Evolutionary conservation across 192 early-diverging fungal genomes (phyloP).

Genomic region (Lunasporangiospora selenospora): DNA sequence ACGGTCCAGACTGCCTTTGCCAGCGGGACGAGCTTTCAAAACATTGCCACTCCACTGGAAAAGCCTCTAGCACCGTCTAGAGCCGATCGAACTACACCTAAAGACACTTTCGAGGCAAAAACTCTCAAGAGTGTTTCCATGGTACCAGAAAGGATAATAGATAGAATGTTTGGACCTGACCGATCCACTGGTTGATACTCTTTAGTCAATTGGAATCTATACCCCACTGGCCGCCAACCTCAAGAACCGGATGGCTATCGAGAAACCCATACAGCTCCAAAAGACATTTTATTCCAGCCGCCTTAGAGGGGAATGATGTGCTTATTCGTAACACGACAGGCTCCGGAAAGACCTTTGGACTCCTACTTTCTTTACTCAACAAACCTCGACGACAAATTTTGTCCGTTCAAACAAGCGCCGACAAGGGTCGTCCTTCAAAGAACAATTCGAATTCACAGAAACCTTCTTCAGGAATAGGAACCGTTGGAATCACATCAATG

Average conservation of each 20-base stretch:
- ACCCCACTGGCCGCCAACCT: slow-evolving; percentile 34
- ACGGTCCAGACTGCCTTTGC: too few relatives aligned
- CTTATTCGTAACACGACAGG: slow-evolving; percentile 59
- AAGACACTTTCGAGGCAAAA: too few relatives aligned
- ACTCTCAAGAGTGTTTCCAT: too few relatives aligned
- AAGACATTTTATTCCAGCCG: slow-evolving; percentile 48
- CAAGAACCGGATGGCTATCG: slow-evolving; percentile 8
- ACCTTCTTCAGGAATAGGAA: too few relatives aligned
- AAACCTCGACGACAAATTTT: slow-evolving; percentile 18
- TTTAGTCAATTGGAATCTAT: slow-evolving; percentile 35
- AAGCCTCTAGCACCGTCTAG: too few relatives aligned
- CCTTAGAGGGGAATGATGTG: slow-evolving; percentile 51
- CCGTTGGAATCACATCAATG: slow-evolving; percentile 50
- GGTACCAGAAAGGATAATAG: too few relatives aligned
- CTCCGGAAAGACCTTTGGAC: slow-evolving; percentile 64
- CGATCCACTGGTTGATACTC: too few relatives aligned
- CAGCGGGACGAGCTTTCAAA: too few relatives aligned
- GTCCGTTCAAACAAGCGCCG: not conserved
- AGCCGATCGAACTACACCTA: too few relatives aligned
- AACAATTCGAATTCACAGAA: too few relatives aligned
- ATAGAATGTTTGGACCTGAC: too few relatives aligned
- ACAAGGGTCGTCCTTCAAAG: not conserved
- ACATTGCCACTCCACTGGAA: too few relatives aligned
- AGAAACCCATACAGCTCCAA: slow-evolving; percentile 53
- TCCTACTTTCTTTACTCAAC: slow-evolving; percentile 51